Evolutionary conservation across 176 grass and related monocot species (phyloP), one percentile per base, ranked within the genome.

Genomic region (Rhynchospora breviuscula): DNA sequence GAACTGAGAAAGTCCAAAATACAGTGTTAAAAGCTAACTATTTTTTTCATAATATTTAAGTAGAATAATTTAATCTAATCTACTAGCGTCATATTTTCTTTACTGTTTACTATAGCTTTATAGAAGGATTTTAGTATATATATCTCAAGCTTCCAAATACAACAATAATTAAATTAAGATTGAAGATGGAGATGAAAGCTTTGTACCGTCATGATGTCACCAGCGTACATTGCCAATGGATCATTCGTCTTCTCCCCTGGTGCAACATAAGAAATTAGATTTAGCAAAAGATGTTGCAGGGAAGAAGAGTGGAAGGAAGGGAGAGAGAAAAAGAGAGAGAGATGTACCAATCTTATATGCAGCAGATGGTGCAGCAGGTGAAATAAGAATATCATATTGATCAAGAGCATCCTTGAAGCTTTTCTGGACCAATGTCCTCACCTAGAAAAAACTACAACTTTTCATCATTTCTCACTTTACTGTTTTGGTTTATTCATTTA

Each of bases 191-290:
- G 51, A 19, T 59, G 45, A 46, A 65, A 48, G 8, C 73, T 77
- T 77, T 67, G 84, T 98, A 95, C 95, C 83, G 95, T 98, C 95
- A 95, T 95, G 87, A 93, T 95, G 72, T 98, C 95, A 84, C 95
- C 95, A 3, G 92, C 91, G 0, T 98, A 93, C 95, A 95, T 95
- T 47, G 95, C 95, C 69, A 98, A 93, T 49, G 95, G 92, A 87
- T 98, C 92, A 78, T 91, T 95, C 15, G 87, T 90, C 88, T 98
- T 98, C 93, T 95, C 95, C 71, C 92, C 95, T 98, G 84, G 33
- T 77, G 85, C 89, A 88, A 67, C 29, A 48, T 23, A 67, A 73
- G 15, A 45, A 26, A 62, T 76, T 66, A 83, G 75, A 85, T 75
- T 89, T 51, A 8, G 13, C 43, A 23, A 19, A 67, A 65, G 79